These are phyloP conservation scores for Cercospora citrullina DNA, from an alignment of 2,329 filamentous ascomycete genomes.

Conservation along the genomic window DNA sequence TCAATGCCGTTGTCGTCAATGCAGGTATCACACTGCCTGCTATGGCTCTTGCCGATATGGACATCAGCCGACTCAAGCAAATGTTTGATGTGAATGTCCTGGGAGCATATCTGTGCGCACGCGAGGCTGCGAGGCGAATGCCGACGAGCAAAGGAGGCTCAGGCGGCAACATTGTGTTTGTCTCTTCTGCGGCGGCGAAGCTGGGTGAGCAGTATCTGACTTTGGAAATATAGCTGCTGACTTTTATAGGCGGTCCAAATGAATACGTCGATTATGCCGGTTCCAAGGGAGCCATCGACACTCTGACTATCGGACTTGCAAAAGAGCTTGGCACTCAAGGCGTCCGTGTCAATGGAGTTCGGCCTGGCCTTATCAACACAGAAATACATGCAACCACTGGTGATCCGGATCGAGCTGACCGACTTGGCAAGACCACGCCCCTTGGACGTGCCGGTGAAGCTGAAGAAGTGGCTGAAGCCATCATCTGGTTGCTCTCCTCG, in stretches of 20 bases:
- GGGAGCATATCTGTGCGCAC: slow-evolving; percentile 34
- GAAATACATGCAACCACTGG: slow-evolving; percentile 32
- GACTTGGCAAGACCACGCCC: slow-evolving; percentile 31
- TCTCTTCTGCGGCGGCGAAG: slow-evolving; percentile 33
- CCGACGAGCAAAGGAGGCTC: slow-evolving; percentile 15
- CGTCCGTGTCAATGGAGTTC: slow-evolving; percentile 32
- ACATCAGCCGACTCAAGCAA: slow-evolving; percentile 22
- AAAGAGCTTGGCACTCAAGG: slow-evolving; percentile 32
- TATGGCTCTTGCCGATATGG: slow-evolving; percentile 31
- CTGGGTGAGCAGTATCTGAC: slow-evolving; percentile 25
- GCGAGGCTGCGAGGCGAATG: slow-evolving; percentile 32
- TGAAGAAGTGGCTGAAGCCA: slow-evolving; percentile 34
- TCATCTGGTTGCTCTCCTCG: slow-evolving; percentile 32
- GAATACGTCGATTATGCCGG: slow-evolving; percentile 36
- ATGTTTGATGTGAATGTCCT: slow-evolving; percentile 34
- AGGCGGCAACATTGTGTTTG: slow-evolving; percentile 30
- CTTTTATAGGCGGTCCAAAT: slow-evolving; percentile 6
- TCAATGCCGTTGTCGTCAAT: slow-evolving; percentile 34
- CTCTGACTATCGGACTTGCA: slow-evolving; percentile 30
- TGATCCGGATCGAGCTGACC: slow-evolving; percentile 26
- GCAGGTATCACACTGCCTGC: slow-evolving; percentile 32
- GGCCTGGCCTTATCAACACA: slow-evolving; percentile 34
- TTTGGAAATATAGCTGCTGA: neutral
- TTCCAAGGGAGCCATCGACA: slow-evolving; percentile 35
- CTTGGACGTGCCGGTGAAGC: slow-evolving; percentile 32